Evolutionary conservation across 129 eudicot species (phyloP).

Genomic region (Chrysanthemum lavandulifolium): DNA sequence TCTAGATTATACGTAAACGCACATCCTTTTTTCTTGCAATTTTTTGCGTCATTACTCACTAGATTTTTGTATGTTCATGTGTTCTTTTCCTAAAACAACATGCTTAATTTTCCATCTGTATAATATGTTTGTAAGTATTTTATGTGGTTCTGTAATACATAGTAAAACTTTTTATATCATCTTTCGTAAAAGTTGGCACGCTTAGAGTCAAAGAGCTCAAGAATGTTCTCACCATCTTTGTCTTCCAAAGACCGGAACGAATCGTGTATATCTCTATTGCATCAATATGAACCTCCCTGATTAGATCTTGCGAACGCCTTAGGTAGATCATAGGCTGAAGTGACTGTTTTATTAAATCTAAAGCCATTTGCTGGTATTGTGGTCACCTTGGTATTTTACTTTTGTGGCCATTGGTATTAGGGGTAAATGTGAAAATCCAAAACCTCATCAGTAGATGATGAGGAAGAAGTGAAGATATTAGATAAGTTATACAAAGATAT

Average conservation of each 20-base stretch:
- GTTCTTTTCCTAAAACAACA: no score
- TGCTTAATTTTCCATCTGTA: not conserved
- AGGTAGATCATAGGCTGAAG: not conserved
- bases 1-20: no score
- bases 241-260: conserved; percentile 48
- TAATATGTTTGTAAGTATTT: not conserved
- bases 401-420: not conserved
- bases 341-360: not conserved
- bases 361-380: not conserved
- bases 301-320: not conserved
- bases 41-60: no score
- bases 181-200: conserved; percentile 38
- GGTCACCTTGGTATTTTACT: no score
- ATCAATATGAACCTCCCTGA: not conserved
- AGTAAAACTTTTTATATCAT: not conserved
- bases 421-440: no score
- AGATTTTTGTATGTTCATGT: conserved; percentile 16
- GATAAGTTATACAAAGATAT: conserved; percentile 81
- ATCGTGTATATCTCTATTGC: conserved; percentile 43
- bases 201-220: conserved; percentile 53
- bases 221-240: conserved; percentile 52
- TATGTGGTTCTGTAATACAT: conserved; percentile 3
- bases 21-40: no score
- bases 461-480: conserved; percentile 77
- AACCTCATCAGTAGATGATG: conserved; percentile 68